Evolutionary conservation across 1,139 yeast genomes (phyloP).

Genomic region (Candida tetrigidarum): DNA sequence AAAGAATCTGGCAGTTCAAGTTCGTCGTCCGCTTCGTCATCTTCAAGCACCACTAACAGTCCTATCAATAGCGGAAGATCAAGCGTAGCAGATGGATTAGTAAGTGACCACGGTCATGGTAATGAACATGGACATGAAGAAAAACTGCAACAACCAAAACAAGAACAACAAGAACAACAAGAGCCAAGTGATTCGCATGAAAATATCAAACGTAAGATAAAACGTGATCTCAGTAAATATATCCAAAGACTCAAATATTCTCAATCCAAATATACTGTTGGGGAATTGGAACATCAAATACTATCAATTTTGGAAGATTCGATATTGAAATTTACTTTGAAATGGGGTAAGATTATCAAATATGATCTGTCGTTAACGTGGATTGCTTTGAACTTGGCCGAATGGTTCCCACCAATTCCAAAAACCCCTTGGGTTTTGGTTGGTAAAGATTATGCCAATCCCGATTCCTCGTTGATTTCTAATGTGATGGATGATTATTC

Average conservation of each 20-base stretch:
- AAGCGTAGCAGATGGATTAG: constrained; percentile 9
- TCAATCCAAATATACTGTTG: constrained; percentile 19
- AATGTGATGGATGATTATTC: constrained; percentile 53
- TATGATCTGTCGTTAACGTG: constrained; percentile 86
- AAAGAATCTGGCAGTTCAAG: constrained; percentile 15
- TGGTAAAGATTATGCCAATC: constrained; percentile 39
- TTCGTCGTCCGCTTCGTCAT: constrained; percentile 1
- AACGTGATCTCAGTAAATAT: constrained; percentile 57
- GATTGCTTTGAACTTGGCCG: constrained; percentile 88
- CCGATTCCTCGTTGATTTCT: constrained; percentile 33
- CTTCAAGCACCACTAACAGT: constrained; percentile 1
- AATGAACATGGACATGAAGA: no score
- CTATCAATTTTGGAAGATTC: constrained; percentile 63
- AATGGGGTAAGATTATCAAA: constrained; percentile 80
- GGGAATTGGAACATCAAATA: constrained; percentile 53
- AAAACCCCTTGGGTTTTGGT: constrained; percentile 48
- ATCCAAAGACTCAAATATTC: constrained; percentile 43
- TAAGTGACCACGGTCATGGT: no score
- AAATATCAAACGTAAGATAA: constrained; percentile 38
- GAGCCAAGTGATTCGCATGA: constrained; percentile 22
- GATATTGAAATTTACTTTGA: constrained; percentile 62
- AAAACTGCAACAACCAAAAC: no score
- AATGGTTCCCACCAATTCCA: constrained; percentile 78
- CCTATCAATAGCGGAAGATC: constrained; percentile 15
- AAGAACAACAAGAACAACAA: no score